phyloP scores from a whole-genome alignment of 169 alveolate genomes.

The Eimeria sp. region DNA sequence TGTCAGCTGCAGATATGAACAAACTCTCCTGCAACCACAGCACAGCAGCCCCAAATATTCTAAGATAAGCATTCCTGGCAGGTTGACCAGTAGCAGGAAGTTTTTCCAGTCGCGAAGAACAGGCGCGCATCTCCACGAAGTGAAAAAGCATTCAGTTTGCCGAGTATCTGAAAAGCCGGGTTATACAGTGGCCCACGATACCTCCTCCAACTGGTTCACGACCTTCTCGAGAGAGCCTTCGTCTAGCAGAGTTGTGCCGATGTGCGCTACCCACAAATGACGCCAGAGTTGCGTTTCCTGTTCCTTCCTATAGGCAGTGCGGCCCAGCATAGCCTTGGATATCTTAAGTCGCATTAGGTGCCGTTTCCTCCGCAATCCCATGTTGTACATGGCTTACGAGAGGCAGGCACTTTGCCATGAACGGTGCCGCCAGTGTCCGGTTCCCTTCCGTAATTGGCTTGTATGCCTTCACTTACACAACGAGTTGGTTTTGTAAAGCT shows the following conservation, averaged over 20 bases:
- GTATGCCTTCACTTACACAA: background rate
- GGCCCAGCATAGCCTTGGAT: background rate
- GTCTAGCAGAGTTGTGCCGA: slow-evolving; percentile 1
- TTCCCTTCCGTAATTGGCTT: background rate
- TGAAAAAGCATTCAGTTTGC: too few species aligned
- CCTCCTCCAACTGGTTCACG: slow-evolving; percentile 38
- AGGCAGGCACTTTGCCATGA: background rate
- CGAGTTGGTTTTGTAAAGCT: background rate
- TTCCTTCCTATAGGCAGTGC: slow-evolving; percentile 10
- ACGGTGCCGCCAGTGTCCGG: background rate
- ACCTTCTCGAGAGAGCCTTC: background rate
- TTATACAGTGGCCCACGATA: background rate
- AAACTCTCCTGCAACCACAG: slow-evolving; percentile 26
- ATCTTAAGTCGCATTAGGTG: background rate
- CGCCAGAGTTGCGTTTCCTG: slow-evolving; percentile 55
- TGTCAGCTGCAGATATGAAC: slow-evolving; percentile 18
- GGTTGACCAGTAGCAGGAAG: background rate
- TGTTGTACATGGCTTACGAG: too few species aligned
- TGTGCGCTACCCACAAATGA: slow-evolving; percentile 56
- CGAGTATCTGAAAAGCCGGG: background rate
- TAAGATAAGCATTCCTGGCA: background rate
- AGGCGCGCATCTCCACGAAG: background rate
- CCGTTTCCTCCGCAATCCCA: background rate
- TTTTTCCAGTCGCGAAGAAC: background rate
- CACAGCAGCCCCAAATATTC: background rate